Conservation (phyloP, 1,284 basidiomycete species). For the Tetrapyrgos nigripes region DNA sequence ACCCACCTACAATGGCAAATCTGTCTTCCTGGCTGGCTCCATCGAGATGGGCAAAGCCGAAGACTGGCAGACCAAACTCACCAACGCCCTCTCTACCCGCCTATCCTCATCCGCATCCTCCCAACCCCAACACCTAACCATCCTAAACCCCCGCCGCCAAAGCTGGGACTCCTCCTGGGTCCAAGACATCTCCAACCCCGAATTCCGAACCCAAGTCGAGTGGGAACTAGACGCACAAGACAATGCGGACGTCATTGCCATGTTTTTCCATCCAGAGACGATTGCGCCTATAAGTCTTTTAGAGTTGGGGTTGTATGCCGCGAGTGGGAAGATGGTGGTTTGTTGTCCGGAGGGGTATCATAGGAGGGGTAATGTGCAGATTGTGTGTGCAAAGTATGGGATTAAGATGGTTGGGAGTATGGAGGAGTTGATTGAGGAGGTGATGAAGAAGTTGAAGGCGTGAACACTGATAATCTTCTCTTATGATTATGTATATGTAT, state of each 20-base stretch:
- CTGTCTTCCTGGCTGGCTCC: constrained; percentile 19
- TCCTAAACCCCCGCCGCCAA: constrained; percentile 15
- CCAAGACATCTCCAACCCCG: constrained; percentile 9
- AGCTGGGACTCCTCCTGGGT: constrained; percentile 16
- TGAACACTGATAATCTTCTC: too few species aligned
- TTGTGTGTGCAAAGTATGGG: constrained; percentile 13
- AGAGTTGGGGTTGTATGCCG: constrained; percentile 16
- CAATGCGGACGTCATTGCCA: constrained; percentile 13
- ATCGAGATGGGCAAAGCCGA: constrained; percentile 15
- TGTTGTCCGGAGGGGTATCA: constrained; percentile 17
- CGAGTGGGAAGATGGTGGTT: constrained; percentile 15
- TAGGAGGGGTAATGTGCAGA: constrained; percentile 16
- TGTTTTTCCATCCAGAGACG: constrained; percentile 17
- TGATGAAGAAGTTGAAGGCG: too few species aligned
- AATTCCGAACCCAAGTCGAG: constrained; percentile 16
- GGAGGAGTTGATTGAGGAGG: background rate
- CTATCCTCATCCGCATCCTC: constrained; percentile 7
- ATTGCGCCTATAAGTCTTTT: constrained; percentile 18
- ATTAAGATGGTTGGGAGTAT: background rate
- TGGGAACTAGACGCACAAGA: constrained; percentile 19
- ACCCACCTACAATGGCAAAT: constrained; percentile 4
- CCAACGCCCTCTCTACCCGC: constrained; percentile 6
- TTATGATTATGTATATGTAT: too few species aligned
- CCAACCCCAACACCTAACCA: constrained; percentile 12
- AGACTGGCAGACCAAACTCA: constrained; percentile 17